Conservation (phyloP, 2,329 filamentous ascomycete species). For the Monosporascus sp. region DNA sequence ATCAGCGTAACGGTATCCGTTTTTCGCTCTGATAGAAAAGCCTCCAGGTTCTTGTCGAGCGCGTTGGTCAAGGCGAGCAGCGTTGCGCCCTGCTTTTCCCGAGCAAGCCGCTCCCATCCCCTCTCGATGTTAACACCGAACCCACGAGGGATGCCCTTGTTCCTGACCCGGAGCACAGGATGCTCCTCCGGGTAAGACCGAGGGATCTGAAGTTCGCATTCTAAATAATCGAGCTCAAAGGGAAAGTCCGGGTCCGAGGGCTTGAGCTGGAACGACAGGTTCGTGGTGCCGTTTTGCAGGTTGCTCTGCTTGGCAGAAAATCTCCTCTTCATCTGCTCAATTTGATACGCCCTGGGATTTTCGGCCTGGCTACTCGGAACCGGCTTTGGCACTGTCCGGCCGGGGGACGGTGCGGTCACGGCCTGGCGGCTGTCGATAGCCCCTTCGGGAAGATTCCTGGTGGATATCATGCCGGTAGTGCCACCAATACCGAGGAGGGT, state of each 20-base stretch:
- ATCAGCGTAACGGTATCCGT: slow-evolving; percentile 68
- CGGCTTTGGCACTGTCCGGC: slow-evolving; percentile 58
- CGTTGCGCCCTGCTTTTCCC: slow-evolving; percentile 49
- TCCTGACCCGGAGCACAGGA: slow-evolving; percentile 59
- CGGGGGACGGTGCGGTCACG: slow-evolving; percentile 36
- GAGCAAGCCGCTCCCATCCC: slow-evolving; percentile 63
- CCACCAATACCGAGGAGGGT: neutral
- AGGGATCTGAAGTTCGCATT: slow-evolving; percentile 65
- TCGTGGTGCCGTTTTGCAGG: slow-evolving; percentile 43
- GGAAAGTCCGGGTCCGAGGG: slow-evolving; percentile 83
- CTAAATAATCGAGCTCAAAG: slow-evolving; percentile 65
- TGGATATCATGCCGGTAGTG: slow-evolving; percentile 32
- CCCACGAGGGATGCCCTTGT: slow-evolving; percentile 63
- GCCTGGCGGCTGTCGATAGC: slow-evolving; percentile 38
- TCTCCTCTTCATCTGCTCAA: slow-evolving; percentile 65
- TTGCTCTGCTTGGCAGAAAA: slow-evolving; percentile 48
- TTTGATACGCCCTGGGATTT: slow-evolving; percentile 68
- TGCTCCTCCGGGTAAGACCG: slow-evolving; percentile 52
- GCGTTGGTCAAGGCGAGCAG: slow-evolving; percentile 63
- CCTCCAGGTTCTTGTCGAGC: slow-evolving; percentile 68
- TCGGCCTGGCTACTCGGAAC: slow-evolving; percentile 58
- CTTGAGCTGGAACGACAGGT: slow-evolving; percentile 58
- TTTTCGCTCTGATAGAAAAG: slow-evolving; percentile 63
- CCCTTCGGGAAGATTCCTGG: slow-evolving; percentile 21
- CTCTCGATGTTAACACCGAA: slow-evolving; percentile 73